A percentile compares a stretch with the other conserved stretches of the same genome.
Conservation (phyloP, 1,284 basidiomycete species). For the Pascua sp. region DNA sequence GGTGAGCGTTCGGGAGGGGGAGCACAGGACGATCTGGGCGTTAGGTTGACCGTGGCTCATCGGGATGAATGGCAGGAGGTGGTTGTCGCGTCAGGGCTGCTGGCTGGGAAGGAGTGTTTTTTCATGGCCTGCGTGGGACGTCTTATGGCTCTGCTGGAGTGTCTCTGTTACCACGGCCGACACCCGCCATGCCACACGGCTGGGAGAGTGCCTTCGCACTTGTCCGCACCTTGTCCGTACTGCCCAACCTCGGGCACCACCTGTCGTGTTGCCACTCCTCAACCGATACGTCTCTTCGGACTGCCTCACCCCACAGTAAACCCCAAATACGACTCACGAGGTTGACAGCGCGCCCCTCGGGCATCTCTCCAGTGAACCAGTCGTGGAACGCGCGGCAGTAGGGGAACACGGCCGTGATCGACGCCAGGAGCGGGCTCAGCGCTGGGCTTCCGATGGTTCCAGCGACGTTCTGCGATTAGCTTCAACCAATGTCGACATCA, state of each 20-base stretch:
- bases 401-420: conserved; percentile 64
- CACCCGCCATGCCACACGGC: no score
- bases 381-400: conserved; percentile 81
- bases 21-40: conserved; percentile 13
- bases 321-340: conserved; percentile 55
- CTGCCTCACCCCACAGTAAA: conserved; percentile 51
- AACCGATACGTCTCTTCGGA: no score
- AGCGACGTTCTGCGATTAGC: conserved; percentile 62
- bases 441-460: conserved; percentile 64
- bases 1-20: conserved; percentile 53
- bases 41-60: not conserved
- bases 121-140: conserved; percentile 6
- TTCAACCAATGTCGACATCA: no score
- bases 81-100: no score
- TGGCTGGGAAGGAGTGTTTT: no score
- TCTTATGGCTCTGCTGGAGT: conserved; percentile 53
- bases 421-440: conserved; percentile 64
- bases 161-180: no score
- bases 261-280: no score
- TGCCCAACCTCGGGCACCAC: no score
- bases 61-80: no score
- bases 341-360: conserved; percentile 62
- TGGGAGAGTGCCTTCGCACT: no score
- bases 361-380: conserved; percentile 48
- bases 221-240: no score